These are phyloP conservation scores for Ganoderma multipileum DNA, from an alignment of 1,284 basidiomycete species.

Conservation along the genomic window DNA sequence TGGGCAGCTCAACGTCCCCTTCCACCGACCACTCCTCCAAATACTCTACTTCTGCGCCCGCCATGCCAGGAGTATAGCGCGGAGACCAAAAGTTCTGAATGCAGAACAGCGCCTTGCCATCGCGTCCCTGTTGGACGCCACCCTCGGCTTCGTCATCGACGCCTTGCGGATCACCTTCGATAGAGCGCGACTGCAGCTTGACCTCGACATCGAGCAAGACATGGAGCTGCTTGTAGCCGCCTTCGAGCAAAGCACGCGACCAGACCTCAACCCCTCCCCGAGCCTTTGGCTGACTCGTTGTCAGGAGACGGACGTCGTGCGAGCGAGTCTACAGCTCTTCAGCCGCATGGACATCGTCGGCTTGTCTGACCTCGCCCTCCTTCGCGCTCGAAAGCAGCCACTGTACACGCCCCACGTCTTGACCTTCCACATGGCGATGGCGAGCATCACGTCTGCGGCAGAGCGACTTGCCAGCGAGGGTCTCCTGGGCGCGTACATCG, in stretches of 20 bases:
- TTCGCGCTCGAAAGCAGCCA: constrained; percentile 67
- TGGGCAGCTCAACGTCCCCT: constrained; percentile 67
- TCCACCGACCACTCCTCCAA: constrained; percentile 84
- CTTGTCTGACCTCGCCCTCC: constrained; percentile 63
- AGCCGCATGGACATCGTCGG: constrained; percentile 74
- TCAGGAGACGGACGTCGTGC: constrained; percentile 84
- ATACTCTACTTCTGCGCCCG: constrained; percentile 80
- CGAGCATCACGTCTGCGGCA: constrained; percentile 76
- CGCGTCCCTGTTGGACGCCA: constrained; percentile 64
- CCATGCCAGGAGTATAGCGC: constrained; percentile 60
- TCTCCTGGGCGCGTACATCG: constrained; percentile 81
- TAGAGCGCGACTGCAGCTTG: constrained; percentile 61
- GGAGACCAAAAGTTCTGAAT: constrained; percentile 57
- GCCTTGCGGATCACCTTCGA: constrained; percentile 75
- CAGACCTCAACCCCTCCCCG: constrained; percentile 71
- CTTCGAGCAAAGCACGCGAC: constrained; percentile 80
- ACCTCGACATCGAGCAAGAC: constrained; percentile 77
- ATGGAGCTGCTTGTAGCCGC: constrained; percentile 82
- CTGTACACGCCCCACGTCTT: constrained; percentile 80
- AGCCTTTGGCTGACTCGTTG: constrained; percentile 81
- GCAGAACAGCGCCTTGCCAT: constrained; percentile 68
- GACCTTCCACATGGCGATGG: constrained; percentile 87
- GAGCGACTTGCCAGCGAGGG: constrained; percentile 89
- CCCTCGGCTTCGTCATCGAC: constrained; percentile 71
- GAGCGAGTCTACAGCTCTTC: constrained; percentile 79